Percentiles rank a stretch among this genome's conserved stretches.
Evolutionary conservation across 108 stramenopile species (phyloP).

Genomic region (Nannochloropsis salina): DNA sequence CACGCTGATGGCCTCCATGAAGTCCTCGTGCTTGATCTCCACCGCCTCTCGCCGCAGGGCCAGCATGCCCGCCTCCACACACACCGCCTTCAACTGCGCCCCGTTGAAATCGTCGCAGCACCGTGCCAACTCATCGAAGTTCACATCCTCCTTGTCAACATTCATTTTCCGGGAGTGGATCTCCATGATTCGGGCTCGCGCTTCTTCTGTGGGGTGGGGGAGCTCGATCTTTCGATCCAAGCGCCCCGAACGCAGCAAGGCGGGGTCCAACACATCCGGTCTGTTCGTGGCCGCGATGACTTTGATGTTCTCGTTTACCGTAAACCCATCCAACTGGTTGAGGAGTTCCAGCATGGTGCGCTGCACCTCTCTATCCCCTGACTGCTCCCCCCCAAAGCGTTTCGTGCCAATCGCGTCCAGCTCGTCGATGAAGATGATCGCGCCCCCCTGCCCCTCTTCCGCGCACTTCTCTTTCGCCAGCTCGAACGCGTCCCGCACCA

Average conservation of each 20-base stretch:
- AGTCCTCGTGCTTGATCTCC: slow-evolving; percentile 85
- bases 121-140: slow-evolving; percentile 88
- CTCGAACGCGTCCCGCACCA: slow-evolving; percentile 98
- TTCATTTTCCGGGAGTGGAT: slow-evolving; percentile 94
- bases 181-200: slow-evolving; percentile 79
- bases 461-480: slow-evolving; percentile 48
- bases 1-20: slow-evolving; percentile 91
- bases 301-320: slow-evolving; percentile 96
- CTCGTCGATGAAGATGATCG: slow-evolving; percentile 97
- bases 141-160: slow-evolving; percentile 70
- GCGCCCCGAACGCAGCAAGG: slow-evolving; percentile 77
- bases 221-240: slow-evolving; percentile 98
- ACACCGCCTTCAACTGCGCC: slow-evolving; percentile 94
- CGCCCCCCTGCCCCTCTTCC: slow-evolving; percentile 47
- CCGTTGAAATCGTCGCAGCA: slow-evolving; percentile 97
- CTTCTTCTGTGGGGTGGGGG: slow-evolving; percentile 92
- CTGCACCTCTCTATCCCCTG: slow-evolving; percentile 97
- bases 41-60: slow-evolving; percentile 73
- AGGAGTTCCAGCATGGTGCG: slow-evolving; percentile 98
- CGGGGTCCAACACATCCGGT: slow-evolving; percentile 96
- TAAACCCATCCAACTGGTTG: slow-evolving; percentile 95
- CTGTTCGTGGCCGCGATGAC: slow-evolving; percentile 97
- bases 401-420: slow-evolving; percentile 98
- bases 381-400: slow-evolving; percentile 95
- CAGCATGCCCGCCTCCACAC: slow-evolving; percentile 97